Conservation (phyloP, 2,329 filamentous ascomycete genomes). For the Aspergillus udagawae region DNA sequence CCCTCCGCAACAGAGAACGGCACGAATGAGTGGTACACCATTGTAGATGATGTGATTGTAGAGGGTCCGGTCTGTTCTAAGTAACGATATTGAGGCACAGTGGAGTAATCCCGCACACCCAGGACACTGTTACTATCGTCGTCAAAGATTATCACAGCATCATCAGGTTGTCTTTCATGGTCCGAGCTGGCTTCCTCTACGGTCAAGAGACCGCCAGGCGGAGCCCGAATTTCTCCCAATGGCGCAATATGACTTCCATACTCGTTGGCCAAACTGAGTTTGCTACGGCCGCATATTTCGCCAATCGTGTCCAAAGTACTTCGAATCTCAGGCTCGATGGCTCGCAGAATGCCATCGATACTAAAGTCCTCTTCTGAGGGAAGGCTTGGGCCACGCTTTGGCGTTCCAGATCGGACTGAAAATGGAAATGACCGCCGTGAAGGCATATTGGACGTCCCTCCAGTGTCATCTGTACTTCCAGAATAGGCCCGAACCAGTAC, state of each 20-base stretch:
- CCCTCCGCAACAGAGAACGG: constrained; percentile 15
- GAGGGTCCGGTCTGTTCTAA: constrained; percentile 31
- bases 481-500: constrained; percentile 44
- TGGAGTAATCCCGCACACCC: constrained; percentile 32
- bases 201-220: constrained; percentile 32
- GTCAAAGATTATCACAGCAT: constrained; percentile 35
- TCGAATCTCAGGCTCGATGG: constrained; percentile 57
- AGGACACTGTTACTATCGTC: constrained; percentile 34
- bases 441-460: constrained; percentile 29
- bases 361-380: constrained; percentile 52
- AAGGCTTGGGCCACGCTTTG: constrained; percentile 27
- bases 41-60: constrained; percentile 7
- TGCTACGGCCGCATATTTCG: constrained; percentile 59
- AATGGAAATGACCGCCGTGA: constrained; percentile 30
- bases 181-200: constrained; percentile 43
- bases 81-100: constrained; percentile 36
- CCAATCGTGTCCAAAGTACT: constrained; percentile 59
- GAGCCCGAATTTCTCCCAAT: constrained; percentile 52
- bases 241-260: constrained; percentile 61
- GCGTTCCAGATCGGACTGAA: constrained; percentile 17
- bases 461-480: constrained; percentile 30
- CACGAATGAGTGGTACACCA: constrained; percentile 14
- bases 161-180: constrained; percentile 33
- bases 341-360: constrained; percentile 53
- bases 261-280: constrained; percentile 59